Conservation (phyloP, 805 yeast genomes). For the Monosporozyma yasuniensis region DNA sequence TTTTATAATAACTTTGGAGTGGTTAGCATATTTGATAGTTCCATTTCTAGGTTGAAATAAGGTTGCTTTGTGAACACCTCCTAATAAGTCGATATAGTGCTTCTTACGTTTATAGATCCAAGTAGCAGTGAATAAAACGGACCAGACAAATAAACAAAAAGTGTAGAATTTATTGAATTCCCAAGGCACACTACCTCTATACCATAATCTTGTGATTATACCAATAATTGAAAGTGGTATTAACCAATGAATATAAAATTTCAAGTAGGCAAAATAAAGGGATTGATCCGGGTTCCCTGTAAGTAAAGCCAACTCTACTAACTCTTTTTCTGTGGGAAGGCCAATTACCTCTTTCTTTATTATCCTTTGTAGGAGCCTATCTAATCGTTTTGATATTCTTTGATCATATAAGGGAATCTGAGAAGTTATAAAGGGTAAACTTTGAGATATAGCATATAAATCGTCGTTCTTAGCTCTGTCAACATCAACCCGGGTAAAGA, state of each 20-base stretch:
- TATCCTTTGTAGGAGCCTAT: neutral
- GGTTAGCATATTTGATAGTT: neutral
- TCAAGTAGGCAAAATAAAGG: conserved; percentile 63
- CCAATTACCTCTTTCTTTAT: neutral
- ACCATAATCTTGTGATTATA: conserved; percentile 31
- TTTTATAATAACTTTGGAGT: conserved; percentile 33
- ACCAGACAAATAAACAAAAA: conserved; percentile 53
- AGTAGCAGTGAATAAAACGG: conserved; percentile 45
- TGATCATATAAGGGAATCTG: conserved; percentile 10
- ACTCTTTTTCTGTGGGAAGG: conserved; percentile 21
- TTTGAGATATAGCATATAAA: conserved; percentile 4
- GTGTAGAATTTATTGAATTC: conserved; percentile 48
- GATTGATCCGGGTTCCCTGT: conserved; percentile 37
- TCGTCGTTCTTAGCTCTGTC: conserved; percentile 3
- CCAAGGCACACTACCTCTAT: conserved; percentile 4
- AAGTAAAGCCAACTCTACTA: conserved; percentile 28
- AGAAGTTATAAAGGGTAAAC: conserved; percentile 6
- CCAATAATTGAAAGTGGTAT: conserved; percentile 50
- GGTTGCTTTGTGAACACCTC: conserved; percentile 23
- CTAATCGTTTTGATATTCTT: conserved; percentile 4
- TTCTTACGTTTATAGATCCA: conserved; percentile 43
- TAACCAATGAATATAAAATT: conserved; percentile 52
- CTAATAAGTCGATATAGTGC: conserved; percentile 24
- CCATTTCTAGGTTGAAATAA: neutral
- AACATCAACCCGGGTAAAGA: conserved; percentile 16